Base-by-base conservation (phyloP, 1,284 basidiomycete species). In the Phenoliferia sp. region DNA sequence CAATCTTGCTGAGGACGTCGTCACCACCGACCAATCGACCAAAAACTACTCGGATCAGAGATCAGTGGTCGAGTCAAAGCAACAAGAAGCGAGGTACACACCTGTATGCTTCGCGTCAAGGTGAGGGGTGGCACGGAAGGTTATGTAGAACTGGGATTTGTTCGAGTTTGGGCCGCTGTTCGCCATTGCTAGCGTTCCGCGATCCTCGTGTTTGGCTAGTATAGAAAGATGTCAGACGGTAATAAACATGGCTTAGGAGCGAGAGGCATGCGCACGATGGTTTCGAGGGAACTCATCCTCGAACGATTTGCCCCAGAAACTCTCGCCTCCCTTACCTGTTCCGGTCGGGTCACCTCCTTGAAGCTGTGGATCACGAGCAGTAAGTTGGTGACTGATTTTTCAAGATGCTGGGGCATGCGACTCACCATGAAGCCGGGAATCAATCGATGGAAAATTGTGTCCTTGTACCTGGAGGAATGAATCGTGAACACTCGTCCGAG, bases 271-370 rank as follows among this genome's bases (percentile, higher is more conserved):
- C 69, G 22, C 17, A 71, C 70, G 61, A 4, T 73, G 73, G 54
- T 92, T 93, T 70, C 71, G 39, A 75, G 89, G 87, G 75, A 90
- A 86, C 80, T 98, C 95, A 77, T 99, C 95, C 64, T 93, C 85
- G 81, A 99, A 99, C 6, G 92, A 90, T 31, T 89, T 90, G 4
- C 90, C 93, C 95, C 95, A 99, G 77, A 87, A 88, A n/a, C 91
- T 94, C 76, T 90, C 83, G 7, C 95, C 95, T 4, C 95, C 96
- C 33, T 90, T 83, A 0, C 96, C 95, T 2, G 94, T 99, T 1
- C 96, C 95, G 0, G 92, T 94, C 2, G 73, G 73, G 34, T 73
- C 72, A 0, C 72, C 72, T 15, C 75, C 74, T 69, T 76, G 76
- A 16, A 69, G 62, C 55, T 57, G 55, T 5, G 4, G 48, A 26